A percentile compares a stretch with the other conserved stretches of the same genome.
Conservation (phyloP, 108 stramenopile genomes). For the Fistulifera pelliculosa region DNA sequence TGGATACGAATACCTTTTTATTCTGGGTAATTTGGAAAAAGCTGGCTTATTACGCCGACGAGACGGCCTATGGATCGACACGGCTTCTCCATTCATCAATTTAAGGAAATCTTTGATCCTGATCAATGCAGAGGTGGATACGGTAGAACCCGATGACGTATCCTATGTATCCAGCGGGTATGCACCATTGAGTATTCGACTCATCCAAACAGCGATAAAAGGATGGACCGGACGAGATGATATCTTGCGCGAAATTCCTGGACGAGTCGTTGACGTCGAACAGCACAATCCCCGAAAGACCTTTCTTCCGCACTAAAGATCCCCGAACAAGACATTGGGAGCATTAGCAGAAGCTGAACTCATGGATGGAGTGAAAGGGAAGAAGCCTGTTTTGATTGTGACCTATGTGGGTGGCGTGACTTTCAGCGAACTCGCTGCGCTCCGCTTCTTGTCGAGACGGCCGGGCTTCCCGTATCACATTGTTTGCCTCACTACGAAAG, state of each 20-base stretch:
- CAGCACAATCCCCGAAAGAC: conserved; percentile 61
- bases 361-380: not conserved
- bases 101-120: conserved; percentile 75
- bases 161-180: conserved; percentile 91
- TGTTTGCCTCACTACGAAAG: conserved; percentile 57
- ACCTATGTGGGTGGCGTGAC: conserved; percentile 89
- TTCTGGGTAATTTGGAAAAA: conserved; percentile 79
- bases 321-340: conserved; percentile 28
- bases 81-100: conserved; percentile 50
- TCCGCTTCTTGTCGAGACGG: conserved; percentile 77
- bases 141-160: conserved; percentile 82
- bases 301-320: conserved; percentile 40
- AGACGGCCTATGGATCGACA: conserved; percentile 67
- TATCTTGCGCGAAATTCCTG: conserved; percentile 55
- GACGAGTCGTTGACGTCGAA: conserved; percentile 57
- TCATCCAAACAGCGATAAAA: conserved; percentile 78
- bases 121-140: conserved; percentile 84
- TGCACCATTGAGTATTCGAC: conserved; percentile 82
- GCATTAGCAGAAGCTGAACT: conserved; percentile 25
- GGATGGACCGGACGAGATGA: conserved; percentile 75
- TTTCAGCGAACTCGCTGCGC: conserved; percentile 88
- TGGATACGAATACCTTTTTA: conserved; percentile 79
- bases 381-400: conserved; percentile 79
- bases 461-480: conserved; percentile 69
- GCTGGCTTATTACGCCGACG: conserved; percentile 73